Base-by-base conservation (phyloP, 164 flowering plant species). In the Piper betle region DNA sequence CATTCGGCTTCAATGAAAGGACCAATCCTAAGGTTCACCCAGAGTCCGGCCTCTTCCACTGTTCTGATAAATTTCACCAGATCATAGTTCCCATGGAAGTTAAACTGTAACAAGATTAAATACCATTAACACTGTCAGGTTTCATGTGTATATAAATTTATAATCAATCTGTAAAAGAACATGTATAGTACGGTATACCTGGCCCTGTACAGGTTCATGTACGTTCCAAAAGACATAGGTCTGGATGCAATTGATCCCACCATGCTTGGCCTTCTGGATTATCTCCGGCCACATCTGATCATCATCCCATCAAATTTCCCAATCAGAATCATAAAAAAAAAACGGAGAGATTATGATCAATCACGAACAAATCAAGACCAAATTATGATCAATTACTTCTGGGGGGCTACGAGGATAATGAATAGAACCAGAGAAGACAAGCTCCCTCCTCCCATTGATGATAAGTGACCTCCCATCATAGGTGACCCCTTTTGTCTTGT, bases 151-250 rank as follows among this genome's bases (percentile, higher is more conserved):
- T 16, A 53, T n/a, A 3, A 16, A 46, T 1, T 10, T 10, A 46
- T 10, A 6, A 46, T 46, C 15, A 15, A 46, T 46, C 15, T 46
- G 50, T 46, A 46, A 46, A 46, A 25, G 33, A 2, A 25, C 33
- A 10, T 46, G 12, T 46, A 15, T 6, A 46, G 50, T 12, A 46
- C 3, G 50, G 3, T 15, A 46, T 46, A 84, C 90, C 83, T 81
- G 68, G 48, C 87, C 91, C 46, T 77, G 62, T 15, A 63, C 70
- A 1, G 86, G 84, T 72, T 85, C 91, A 71, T 85, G 91, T 41
- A 77, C 42, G 60, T 85, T 85, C 87, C 91, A 85, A 55, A 83
- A 85, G 11, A 85, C 91, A 37, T 85, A 85, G n/a, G 88, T 85
- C 70, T 83, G 80, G 66, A 85, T 83, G 61, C 62, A 61, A 73